Conservation (phyloP, 2,329 filamentous ascomycete genomes). For the Fusarium brachygibbosum region DNA sequence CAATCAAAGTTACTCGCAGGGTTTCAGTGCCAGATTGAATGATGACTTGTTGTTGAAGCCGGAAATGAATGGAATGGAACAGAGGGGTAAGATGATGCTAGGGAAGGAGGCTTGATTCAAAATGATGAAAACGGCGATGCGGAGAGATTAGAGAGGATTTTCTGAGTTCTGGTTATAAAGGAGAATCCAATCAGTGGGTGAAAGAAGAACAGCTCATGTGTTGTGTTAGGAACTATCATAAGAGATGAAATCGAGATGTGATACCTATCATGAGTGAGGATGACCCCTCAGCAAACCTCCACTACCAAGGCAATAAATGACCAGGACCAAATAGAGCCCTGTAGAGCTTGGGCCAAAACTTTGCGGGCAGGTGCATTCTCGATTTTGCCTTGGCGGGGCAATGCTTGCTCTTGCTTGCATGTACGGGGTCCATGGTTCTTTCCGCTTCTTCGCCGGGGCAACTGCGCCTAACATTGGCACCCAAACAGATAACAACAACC, state of each 20-base stretch:
- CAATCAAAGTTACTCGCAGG: neutral
- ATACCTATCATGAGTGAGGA: conserved; percentile 12
- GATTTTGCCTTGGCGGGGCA: conserved; percentile 9
- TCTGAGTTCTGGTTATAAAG: neutral
- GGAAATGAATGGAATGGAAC: conserved; percentile 33
- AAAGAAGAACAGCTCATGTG: neutral
- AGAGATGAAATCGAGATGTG: neutral
- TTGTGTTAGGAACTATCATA: neutral
- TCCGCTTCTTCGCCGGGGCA: conserved; percentile 40
- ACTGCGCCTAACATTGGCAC: conserved; percentile 44
- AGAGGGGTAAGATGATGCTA: conserved; percentile 23
- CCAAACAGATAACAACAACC: conserved; percentile 30
- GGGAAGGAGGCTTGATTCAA: conserved; percentile 17
- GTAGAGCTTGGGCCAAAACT: conserved; percentile 9
- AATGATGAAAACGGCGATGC: conserved; percentile 13
- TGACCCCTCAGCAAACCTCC: conserved; percentile 18
- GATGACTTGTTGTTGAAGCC: conserved; percentile 4
- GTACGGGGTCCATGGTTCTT: conserved; percentile 9
- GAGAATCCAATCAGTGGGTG: too few species aligned
- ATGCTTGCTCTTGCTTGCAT: conserved; percentile 10
- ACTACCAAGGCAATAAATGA: neutral
- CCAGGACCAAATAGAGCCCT: neutral
- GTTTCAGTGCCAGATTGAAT: neutral
- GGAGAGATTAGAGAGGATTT: neutral
- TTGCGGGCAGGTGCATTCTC: conserved; percentile 18